These are phyloP conservation scores for Mucor racemosus DNA, from an alignment of 371 early-diverging fungal genomes.

Conservation along the genomic window DNA sequence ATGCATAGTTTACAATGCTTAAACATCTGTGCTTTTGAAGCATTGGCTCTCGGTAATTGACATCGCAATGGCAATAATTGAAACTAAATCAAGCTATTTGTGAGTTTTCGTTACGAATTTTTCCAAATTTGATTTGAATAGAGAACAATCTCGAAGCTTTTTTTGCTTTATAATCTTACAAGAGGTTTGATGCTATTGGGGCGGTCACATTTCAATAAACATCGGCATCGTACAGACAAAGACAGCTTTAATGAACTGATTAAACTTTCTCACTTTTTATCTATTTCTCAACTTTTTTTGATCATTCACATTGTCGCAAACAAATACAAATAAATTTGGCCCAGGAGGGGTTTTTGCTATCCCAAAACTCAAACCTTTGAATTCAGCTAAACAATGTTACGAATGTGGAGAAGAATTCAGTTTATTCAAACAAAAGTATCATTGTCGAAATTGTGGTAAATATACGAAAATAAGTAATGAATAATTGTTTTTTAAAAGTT, in stretches of 20 bases:
- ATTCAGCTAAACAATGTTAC: slow-evolving; percentile 36
- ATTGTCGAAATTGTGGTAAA: slow-evolving; percentile 58
- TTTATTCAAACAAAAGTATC: slow-evolving; percentile 50
- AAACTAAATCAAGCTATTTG: no score
- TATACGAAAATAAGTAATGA: background rate
- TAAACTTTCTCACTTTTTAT: background rate
- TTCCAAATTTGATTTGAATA: no score
- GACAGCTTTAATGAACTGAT: background rate
- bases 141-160: slow-evolving; percentile 1
- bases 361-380: slow-evolving; percentile 40
- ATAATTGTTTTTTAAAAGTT: background rate
- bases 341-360: slow-evolving; percentile 51
- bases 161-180: slow-evolving; percentile 2
- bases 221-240: background rate
- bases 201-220: background rate
- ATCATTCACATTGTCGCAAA: slow-evolving; percentile 18
- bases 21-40: no score
- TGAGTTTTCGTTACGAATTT: no score
- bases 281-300: background rate
- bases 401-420: slow-evolving; percentile 46
- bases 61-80: no score
- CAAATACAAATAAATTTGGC: slow-evolving; percentile 32
- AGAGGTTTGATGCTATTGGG: background rate
- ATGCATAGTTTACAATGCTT: no score
- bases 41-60: no score